Conservation (phyloP, 1,139 yeast genomes). For the Eremothecium sinecaudum region DNA sequence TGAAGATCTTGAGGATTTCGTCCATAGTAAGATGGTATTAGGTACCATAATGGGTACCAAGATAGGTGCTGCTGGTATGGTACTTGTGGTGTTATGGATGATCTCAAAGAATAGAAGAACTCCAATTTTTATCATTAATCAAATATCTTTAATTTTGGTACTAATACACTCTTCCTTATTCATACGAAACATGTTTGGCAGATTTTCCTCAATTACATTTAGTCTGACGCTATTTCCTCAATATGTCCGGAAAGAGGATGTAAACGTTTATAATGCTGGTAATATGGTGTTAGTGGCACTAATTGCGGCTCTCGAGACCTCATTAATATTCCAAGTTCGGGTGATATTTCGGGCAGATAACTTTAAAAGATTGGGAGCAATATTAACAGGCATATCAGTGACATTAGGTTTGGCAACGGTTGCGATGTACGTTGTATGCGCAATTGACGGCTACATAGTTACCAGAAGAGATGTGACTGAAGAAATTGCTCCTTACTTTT, state of each 20-base stretch:
- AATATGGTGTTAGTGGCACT: constrained; percentile 52
- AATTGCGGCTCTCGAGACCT: constrained; percentile 48
- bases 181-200: constrained; percentile 44
- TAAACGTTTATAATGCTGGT: constrained; percentile 45
- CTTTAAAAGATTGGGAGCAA: constrained; percentile 33
- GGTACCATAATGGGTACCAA: constrained; percentile 38
- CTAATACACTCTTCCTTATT: constrained; percentile 53
- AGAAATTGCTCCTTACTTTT: constrained; percentile 30
- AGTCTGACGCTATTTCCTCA: constrained; percentile 42
- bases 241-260: constrained; percentile 30
- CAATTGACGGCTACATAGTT: constrained; percentile 32
- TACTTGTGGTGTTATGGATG: constrained; percentile 34
- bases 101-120: constrained; percentile 45
- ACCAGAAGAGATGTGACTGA: constrained; percentile 22
- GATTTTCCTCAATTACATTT: constrained; percentile 43
- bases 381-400: constrained; percentile 36
- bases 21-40: constrained; percentile 27
- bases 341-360: constrained; percentile 56
- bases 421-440: constrained; percentile 44
- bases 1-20: constrained; percentile 31
- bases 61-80: constrained; percentile 36
- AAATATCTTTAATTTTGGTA: constrained; percentile 44
- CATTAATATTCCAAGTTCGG: constrained; percentile 61
- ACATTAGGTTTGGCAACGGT: constrained; percentile 42
- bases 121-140: constrained; percentile 64